phyloP scores from a whole-genome alignment of 2,329 filamentous ascomycete species.

The Cadophora sp. region DNA sequence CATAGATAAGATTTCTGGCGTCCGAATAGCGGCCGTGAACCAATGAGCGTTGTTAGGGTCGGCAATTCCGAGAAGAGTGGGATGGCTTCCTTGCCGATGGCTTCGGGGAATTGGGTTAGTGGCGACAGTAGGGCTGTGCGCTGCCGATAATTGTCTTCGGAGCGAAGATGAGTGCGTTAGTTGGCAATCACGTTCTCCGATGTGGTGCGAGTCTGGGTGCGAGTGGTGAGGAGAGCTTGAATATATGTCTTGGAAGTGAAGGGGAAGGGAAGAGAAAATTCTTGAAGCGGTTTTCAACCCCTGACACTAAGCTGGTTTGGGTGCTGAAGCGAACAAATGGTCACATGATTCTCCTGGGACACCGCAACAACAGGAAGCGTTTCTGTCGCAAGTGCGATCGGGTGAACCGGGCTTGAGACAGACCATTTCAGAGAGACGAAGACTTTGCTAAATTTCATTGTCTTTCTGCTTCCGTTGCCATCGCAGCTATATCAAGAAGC shows the following conservation, averaged over 20 bases:
- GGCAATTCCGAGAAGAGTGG: constrained; percentile 6
- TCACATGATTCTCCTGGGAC: background rate
- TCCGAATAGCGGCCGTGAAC: constrained; percentile 1
- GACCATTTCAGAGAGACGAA: too few relatives aligned
- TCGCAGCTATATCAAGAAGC: too few relatives aligned
- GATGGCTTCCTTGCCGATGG: background rate
- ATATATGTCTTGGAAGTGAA: background rate
- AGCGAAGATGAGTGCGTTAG: background rate
- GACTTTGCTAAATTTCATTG: too few relatives aligned
- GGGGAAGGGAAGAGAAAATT: background rate
- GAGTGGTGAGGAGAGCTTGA: background rate
- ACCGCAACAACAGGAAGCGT: too few relatives aligned
- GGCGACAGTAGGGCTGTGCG: background rate
- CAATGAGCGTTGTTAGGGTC: background rate
- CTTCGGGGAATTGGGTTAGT: background rate
- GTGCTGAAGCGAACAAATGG: background rate
- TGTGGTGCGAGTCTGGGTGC: background rate
- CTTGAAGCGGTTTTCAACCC: background rate
- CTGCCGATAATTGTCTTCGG: background rate
- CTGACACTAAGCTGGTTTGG: background rate
- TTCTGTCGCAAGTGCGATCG: too few relatives aligned
- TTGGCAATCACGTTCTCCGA: background rate
- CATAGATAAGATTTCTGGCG: constrained; percentile 8
- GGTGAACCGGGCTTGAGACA: background rate
- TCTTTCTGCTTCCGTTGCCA: too few relatives aligned